Conservation (phyloP, 108 stramenopile species). For the Fistulifera pelliculosa region DNA sequence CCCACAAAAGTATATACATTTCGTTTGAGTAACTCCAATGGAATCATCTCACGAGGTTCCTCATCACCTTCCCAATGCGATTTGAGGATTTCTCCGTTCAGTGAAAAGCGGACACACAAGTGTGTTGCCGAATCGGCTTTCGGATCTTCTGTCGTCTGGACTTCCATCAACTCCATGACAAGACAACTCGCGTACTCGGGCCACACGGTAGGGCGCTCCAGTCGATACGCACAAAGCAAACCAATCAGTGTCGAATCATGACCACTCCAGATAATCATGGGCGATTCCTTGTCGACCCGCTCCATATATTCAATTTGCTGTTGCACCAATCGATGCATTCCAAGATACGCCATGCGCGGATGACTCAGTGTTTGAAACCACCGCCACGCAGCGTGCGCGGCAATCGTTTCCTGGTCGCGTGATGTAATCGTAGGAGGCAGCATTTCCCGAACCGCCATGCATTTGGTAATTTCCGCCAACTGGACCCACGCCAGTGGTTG, state of each 20-base stretch:
- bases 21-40: constrained; percentile 27
- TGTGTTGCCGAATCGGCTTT: constrained; percentile 8
- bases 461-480: constrained; percentile 65
- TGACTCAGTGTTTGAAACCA: constrained; percentile 70
- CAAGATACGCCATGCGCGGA: constrained; percentile 50
- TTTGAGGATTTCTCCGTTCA: constrained; percentile 53
- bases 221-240: constrained; percentile 55
- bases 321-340: constrained; percentile 58
- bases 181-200: constrained; percentile 70
- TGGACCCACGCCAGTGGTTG: constrained; percentile 59
- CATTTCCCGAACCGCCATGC: constrained; percentile 40
- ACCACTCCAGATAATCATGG: constrained; percentile 53
- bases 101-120: constrained; percentile 55
- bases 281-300: constrained; percentile 25
- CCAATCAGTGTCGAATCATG: constrained; percentile 82
- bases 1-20: constrained; percentile 19
- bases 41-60: constrained; percentile 30
- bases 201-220: constrained; percentile 61
- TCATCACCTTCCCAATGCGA: constrained; percentile 38
- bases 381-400: constrained; percentile 54
- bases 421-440: constrained; percentile 46
- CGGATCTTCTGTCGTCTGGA: constrained; percentile 10
- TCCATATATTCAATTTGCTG: constrained; percentile 32
- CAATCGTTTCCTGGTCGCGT: constrained; percentile 50
- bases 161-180: constrained; percentile 63